Percentiles rank a stretch among this genome's conserved stretches.
Evolutionary conservation across 2,329 filamentous ascomycete species (phyloP).

Genomic region (Corynespora cassiicola): DNA sequence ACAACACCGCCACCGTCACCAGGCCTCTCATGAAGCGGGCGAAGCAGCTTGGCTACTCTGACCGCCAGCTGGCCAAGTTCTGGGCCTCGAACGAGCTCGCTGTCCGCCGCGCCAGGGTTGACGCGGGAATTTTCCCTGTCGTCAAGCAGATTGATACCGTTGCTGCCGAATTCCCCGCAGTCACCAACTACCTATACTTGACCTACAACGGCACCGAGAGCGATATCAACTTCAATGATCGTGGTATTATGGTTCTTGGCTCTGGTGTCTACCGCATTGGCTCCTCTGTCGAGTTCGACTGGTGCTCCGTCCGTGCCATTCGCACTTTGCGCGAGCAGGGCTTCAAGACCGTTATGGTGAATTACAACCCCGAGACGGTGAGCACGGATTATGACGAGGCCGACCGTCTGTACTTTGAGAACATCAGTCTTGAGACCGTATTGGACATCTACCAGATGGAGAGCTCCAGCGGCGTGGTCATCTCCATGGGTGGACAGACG

Average conservation of each 20-base stretch:
- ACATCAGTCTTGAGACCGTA: conserved; percentile 87
- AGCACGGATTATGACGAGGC: conserved; percentile 93
- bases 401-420: conserved; percentile 94
- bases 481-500: conserved; percentile 96
- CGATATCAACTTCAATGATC: conserved; percentile 84
- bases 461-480: conserved; percentile 80
- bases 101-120: conserved; percentile 81
- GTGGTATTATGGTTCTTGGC: conserved; percentile 94
- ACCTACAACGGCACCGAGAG: conserved; percentile 92
- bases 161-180: conserved; percentile 92
- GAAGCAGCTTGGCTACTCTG: conserved; percentile 93
- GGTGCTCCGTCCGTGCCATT: conserved; percentile 95
- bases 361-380: conserved; percentile 91
- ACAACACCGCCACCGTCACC: conserved; percentile 70
- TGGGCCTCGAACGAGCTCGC: conserved; percentile 94
- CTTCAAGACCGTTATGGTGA: conserved; percentile 96
- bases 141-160: conserved; percentile 99
- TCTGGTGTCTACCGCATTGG: conserved; percentile 97
- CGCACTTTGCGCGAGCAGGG: conserved; percentile 84
- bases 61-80: conserved; percentile 92
- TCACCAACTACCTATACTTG: conserved; percentile 94
- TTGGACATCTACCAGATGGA: conserved; percentile 94
- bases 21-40: conserved; percentile 76
- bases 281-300: conserved; percentile 98
- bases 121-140: conserved; percentile 83